Base-by-base conservation (phyloP, 208 protist species). In the Trypanosoma vivax region DNA sequence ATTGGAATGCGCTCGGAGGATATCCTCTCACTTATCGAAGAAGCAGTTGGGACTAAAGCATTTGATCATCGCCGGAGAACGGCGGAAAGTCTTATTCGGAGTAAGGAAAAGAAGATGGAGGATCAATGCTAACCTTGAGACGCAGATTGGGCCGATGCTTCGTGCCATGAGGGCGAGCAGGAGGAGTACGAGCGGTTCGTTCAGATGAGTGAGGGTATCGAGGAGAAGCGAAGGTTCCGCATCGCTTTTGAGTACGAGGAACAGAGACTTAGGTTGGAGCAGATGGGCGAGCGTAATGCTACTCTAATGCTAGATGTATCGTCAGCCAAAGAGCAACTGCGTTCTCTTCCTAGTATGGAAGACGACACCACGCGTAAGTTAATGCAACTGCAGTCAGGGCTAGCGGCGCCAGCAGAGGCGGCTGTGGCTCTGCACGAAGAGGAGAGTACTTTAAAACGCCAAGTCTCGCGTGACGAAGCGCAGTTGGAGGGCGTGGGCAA, bases 1-100 rank as follows among this genome's bases (percentile, higher is more conserved):
- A 88, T 99, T 23, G 99, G 99, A 65, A 99, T 99, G 99, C 98
- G 98, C 65, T 98, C 98, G 11, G 79, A 78, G 21, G 98, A 99
- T 60, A 98, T 99, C 29, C 87, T 99, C 5, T 80, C 83, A 1
- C 89, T 99, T 74, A 96, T 99, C 37, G 98, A 99, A 73, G 99
- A 99, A 73, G 98, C 98, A 0, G 97, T 99, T 18, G 99, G 99
- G 40, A 99, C 99, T 14, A 83, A 96, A 46, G 98, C 99, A 60
- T 99, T 97, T 72, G 98, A 99, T 51, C 84, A 77, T 21, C 99
- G 99, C 67, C 99, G 99, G 50, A 76, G 78, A 43, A 79, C 81
- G 13, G 95, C 98, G 2, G 67, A 98, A 50, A 90, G 88, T 52
- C 98, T 97, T 0, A 98, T 99, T 31, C 88, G 96, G 19, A 98